Evolutionary conservation across 441 rosid genomes (phyloP).

Genomic region (Lagerstroemia fauriei): DNA sequence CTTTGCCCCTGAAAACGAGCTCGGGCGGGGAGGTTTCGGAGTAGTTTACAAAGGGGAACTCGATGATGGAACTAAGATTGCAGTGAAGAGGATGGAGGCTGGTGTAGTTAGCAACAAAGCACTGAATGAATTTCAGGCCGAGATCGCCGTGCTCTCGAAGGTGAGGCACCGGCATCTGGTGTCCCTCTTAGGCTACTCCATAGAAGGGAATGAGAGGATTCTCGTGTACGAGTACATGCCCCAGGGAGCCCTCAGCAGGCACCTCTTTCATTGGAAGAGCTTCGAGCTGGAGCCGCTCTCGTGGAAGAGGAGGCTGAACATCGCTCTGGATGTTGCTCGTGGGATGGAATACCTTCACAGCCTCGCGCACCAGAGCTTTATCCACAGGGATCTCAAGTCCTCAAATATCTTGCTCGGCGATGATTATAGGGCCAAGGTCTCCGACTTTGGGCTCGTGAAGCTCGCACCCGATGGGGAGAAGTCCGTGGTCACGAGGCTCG

Average conservation of each 20-base stretch:
- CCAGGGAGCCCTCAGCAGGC: constrained; percentile 73
- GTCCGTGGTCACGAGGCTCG: constrained; percentile 67
- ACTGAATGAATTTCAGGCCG: constrained; percentile 62
- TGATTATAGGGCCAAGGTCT: constrained; percentile 72
- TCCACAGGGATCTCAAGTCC: constrained; percentile 78
- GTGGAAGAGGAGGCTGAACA: constrained; percentile 65
- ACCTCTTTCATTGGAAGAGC: constrained; percentile 71
- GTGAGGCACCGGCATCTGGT: constrained; percentile 75
- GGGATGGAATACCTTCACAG: constrained; percentile 76
- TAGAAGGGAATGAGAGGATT: constrained; percentile 62
- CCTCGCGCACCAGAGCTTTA: constrained; percentile 71
- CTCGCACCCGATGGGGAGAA: constrained; percentile 73
- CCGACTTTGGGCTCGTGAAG: constrained; percentile 76
- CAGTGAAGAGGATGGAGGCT: constrained; percentile 76
- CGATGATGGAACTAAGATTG: constrained; percentile 68
- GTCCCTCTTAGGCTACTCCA: constrained; percentile 65
- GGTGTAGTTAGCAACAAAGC: constrained; percentile 61
- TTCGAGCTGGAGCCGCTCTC: constrained; percentile 61
- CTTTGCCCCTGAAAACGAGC: constrained; percentile 64
- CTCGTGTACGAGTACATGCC: constrained; percentile 76
- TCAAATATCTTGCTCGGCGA: constrained; percentile 75
- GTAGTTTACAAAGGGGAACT: constrained; percentile 72
- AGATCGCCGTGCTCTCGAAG: constrained; percentile 70
- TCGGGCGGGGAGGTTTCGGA: constrained; percentile 79
- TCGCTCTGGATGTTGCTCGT: constrained; percentile 76